A percentile compares a stretch with the other conserved stretches of the same genome.
These are phyloP conservation scores for Monosporascus sp. DNA, from an alignment of 2,329 filamentous ascomycete species.

Conservation along the genomic window DNA sequence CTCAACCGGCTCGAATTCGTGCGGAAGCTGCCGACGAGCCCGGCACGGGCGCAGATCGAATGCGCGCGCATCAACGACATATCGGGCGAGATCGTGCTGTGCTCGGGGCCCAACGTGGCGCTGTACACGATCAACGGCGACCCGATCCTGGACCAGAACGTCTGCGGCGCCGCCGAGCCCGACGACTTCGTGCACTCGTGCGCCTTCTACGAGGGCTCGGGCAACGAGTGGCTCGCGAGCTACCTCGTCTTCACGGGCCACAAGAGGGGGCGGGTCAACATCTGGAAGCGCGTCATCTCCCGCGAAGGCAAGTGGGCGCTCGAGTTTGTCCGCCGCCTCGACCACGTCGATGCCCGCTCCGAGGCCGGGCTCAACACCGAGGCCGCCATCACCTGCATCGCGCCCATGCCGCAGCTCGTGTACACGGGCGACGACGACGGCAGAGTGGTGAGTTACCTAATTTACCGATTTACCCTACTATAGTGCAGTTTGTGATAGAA, in stretches of 20 bases:
- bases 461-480: background rate
- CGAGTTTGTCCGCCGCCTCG: slow-evolving; percentile 73
- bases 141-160: slow-evolving; percentile 72
- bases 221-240: slow-evolving; percentile 87
- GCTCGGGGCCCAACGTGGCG: slow-evolving; percentile 66
- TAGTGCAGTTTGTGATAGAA: too few relatives aligned
- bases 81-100: slow-evolving; percentile 83
- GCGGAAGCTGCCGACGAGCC: slow-evolving; percentile 59
- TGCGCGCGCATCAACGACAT: slow-evolving; percentile 86
- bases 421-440: slow-evolving; percentile 96
- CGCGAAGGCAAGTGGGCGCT: slow-evolving; percentile 65
- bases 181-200: slow-evolving; percentile 78
- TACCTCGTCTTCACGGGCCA: slow-evolving; percentile 88
- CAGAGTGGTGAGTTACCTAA: slow-evolving; percentile 63
- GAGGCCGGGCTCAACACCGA: slow-evolving; percentile 53
- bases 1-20: slow-evolving; percentile 87
- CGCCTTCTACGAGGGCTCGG: slow-evolving; percentile 86
- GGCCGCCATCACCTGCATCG: slow-evolving; percentile 78
- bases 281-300: slow-evolving; percentile 54
- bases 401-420: slow-evolving; percentile 74
- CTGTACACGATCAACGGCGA: slow-evolving; percentile 88
- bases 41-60: slow-evolving; percentile 39
- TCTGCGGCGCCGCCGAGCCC: slow-evolving; percentile 51
- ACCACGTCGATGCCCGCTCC: slow-evolving; percentile 67
- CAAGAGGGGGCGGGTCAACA: slow-evolving; percentile 74